phyloP scores from a whole-genome alignment of 768 basidiomycete genomes.

The Clitopilus passeckerianus region DNA sequence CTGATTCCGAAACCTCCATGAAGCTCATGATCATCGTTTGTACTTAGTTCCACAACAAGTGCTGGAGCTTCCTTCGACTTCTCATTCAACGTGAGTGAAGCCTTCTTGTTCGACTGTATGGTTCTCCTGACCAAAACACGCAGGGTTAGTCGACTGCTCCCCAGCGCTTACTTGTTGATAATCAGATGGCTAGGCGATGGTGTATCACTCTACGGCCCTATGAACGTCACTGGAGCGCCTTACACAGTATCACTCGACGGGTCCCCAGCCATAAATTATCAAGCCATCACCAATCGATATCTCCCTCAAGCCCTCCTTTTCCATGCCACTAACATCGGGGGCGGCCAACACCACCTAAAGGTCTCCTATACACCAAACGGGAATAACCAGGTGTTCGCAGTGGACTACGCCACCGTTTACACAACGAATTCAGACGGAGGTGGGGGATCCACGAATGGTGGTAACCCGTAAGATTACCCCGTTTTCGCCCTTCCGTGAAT shows the following conservation, averaged over 20 bases:
- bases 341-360: conserved; percentile 6
- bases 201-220: conserved; percentile 40
- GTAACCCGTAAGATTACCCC: not conserved
- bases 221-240: conserved; percentile 25
- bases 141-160: not conserved
- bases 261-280: conserved; percentile 12
- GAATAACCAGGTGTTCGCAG: not conserved
- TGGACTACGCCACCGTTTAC: conserved; percentile 1
- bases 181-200: conserved; percentile 29
- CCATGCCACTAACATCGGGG: conserved; percentile 16
- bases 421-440: not conserved
- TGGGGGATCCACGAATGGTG: not conserved
- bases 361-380: not conserved
- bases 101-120: not conserved
- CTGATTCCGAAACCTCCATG: not conserved
- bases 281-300: conserved; percentile 17
- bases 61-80: conserved; percentile 2
- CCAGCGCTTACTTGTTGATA: not conserved
- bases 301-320: conserved; percentile 21
- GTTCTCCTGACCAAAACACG: not conserved
- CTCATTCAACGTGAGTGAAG: conserved; percentile 28
- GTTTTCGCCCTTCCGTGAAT: not conserved
- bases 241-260: conserved; percentile 31
- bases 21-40: not conserved
- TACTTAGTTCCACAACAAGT: not conserved